A percentile compares a stretch with the other conserved stretches of the same genome.
phyloP scores from a whole-genome alignment of 805 yeast species.

The Scheffersomyces ergatensis region DNA sequence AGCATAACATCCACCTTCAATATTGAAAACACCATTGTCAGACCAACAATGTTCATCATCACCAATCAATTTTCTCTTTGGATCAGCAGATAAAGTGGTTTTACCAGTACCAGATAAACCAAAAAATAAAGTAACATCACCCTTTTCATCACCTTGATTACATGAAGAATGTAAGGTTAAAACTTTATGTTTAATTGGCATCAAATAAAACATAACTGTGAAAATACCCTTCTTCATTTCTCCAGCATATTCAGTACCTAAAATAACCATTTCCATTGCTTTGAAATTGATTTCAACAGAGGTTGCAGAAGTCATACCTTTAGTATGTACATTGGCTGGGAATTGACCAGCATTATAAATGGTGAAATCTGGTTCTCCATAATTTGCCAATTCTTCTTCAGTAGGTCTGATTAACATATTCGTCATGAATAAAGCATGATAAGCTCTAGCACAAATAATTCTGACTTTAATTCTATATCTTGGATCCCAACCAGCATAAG shows the following conservation, averaged over 20 bases:
- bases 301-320: conserved; percentile 96
- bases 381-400: conserved; percentile 78
- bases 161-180: conserved; percentile 94
- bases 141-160: conserved; percentile 77
- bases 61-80: conserved; percentile 89
- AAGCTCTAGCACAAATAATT: conserved; percentile 96
- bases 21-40: conserved; percentile 96
- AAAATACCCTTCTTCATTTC: conserved; percentile 99
- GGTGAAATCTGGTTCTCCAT: conserved; percentile 97
- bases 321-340: conserved; percentile 95
- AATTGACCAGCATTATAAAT: conserved; percentile 98
- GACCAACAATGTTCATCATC: conserved; percentile 99
- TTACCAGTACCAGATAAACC: conserved; percentile 98
- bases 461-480: conserved; percentile 94
- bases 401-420: conserved; percentile 97
- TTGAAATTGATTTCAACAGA: conserved; percentile 96
- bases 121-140: conserved; percentile 92
- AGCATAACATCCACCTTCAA: conserved; percentile 99
- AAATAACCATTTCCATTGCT: conserved; percentile 97
- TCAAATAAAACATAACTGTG: conserved; percentile 97
- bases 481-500: conserved; percentile 99
- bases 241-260: conserved; percentile 99
- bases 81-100: conserved; percentile 96
- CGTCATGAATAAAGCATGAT: conserved; percentile 97
- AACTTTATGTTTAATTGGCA: conserved; percentile 91